phyloP scores from a whole-genome alignment of 176 grass and related monocot genomes.

The Ensete glaucum region DNA sequence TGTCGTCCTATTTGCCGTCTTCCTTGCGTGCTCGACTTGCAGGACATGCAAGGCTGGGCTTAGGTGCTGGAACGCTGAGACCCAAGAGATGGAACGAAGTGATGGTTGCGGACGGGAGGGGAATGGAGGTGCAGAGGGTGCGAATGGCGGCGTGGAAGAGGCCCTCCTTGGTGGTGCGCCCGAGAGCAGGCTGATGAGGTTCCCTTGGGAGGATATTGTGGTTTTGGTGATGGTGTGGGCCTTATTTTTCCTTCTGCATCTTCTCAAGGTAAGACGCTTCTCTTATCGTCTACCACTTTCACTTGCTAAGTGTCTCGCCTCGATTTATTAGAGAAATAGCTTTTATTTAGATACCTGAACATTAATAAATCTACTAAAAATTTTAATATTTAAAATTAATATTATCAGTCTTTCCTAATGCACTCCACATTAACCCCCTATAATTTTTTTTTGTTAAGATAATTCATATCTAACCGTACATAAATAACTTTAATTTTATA shows the following conservation, averaged over 20 bases:
- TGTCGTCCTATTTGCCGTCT: not conserved
- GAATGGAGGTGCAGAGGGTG: not conserved
- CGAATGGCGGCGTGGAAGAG: not conserved
- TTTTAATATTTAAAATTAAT: too few species aligned
- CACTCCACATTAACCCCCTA: too few species aligned
- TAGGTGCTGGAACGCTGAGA: not conserved
- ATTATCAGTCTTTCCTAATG: too few species aligned
- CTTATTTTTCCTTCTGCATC: not conserved
- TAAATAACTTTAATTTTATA: too few species aligned
- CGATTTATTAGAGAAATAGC: too few species aligned
- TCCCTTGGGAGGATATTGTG: conserved; percentile 1
- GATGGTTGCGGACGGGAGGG: not conserved
- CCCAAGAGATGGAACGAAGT: not conserved
- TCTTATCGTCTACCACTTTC: too few species aligned
- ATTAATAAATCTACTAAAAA: too few species aligned
- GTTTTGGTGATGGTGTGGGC: conserved; percentile 1
- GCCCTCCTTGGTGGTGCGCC: not conserved
- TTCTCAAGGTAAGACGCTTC: not conserved
- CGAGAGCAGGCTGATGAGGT: not conserved
- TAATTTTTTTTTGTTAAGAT: too few species aligned
- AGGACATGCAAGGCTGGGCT: conserved; percentile 3
- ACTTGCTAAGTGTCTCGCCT: too few species aligned
- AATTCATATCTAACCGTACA: too few species aligned
- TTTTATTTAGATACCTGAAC: too few species aligned
- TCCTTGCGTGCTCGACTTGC: conserved; percentile 1